phyloP scores from a whole-genome alignment of 2,329 filamentous ascomycete genomes.

The Penicillium sp. region DNA sequence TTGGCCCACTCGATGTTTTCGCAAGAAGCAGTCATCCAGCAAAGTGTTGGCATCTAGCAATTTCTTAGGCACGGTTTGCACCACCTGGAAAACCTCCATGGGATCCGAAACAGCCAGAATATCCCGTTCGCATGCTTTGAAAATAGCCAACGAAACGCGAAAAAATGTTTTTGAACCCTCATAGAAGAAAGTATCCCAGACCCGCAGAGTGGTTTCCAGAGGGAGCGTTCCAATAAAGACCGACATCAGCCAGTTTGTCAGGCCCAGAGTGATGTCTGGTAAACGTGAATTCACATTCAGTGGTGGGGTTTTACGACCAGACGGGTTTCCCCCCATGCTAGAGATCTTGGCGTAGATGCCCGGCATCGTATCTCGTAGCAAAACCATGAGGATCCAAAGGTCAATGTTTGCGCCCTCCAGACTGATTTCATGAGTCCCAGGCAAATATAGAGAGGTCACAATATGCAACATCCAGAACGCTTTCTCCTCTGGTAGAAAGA shows the following conservation, averaged over 20 bases:
- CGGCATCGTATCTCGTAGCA: conserved; percentile 79
- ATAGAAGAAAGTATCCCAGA: conserved; percentile 96
- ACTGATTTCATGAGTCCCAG: conserved; percentile 86
- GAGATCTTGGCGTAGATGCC: conserved; percentile 86
- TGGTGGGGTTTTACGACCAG: conserved; percentile 42
- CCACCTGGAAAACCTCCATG: conserved; percentile 94
- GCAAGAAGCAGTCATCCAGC: conserved; percentile 79
- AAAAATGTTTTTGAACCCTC: conserved; percentile 94
- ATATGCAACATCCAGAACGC: conserved; percentile 91
- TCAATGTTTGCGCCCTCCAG: conserved; percentile 93
- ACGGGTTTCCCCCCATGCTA: conserved; percentile 55
- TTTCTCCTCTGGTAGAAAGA: conserved; percentile 91
- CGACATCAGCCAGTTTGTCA: conserved; percentile 98
- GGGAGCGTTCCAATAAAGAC: conserved; percentile 91
- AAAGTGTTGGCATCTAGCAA: conserved; percentile 80
- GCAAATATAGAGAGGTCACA: conserved; percentile 83
- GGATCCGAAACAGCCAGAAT: conserved; percentile 79
- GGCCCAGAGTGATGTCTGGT: conserved; percentile 86
- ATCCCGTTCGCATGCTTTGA: conserved; percentile 81
- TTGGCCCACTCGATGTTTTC: conserved; percentile 78
- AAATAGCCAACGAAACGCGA: conserved; percentile 84
- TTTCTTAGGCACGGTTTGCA: conserved; percentile 79
- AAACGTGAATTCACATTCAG: conserved; percentile 56
- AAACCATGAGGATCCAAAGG: conserved; percentile 86
- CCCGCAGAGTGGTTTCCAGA: conserved; percentile 84